A percentile compares a stretch with the other conserved stretches of the same genome.
Evolutionary conservation across 257 asterid species (phyloP).

Genomic region (Lycium ferocissimum): DNA sequence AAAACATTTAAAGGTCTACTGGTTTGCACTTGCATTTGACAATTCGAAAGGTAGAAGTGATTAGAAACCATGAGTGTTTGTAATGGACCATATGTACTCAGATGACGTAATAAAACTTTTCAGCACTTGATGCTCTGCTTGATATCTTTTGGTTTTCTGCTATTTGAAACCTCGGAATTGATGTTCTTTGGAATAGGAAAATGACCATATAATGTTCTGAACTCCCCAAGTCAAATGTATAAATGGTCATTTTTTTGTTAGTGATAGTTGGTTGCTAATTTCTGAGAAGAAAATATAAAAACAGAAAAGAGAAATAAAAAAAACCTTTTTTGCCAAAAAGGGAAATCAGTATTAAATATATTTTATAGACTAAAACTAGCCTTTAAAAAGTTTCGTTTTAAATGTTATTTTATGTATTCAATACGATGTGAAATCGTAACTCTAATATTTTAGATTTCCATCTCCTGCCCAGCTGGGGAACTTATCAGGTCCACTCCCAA

Average conservation of each 20-base stretch:
- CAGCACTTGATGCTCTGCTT: too few species aligned
- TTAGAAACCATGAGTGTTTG: too few species aligned
- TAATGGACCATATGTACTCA: too few species aligned
- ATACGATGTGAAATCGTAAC: neutral
- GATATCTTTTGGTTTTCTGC: too few species aligned
- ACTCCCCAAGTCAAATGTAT: too few species aligned
- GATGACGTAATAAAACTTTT: too few species aligned
- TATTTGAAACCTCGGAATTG: too few species aligned
- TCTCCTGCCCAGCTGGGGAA: conserved; percentile 93
- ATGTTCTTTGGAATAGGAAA: too few species aligned
- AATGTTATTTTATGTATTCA: neutral
- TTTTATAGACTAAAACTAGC: neutral
- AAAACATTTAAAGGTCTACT: neutral
- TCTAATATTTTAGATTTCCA: conserved; percentile 68
- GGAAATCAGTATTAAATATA: neutral
- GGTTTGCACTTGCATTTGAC: too few species aligned
- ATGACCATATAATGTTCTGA: neutral
- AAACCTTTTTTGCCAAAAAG: neutral
- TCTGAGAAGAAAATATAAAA: neutral
- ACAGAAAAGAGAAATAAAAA: neutral
- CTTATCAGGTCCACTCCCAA: conserved; percentile 92
- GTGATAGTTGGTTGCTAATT: neutral
- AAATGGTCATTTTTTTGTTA: neutral
- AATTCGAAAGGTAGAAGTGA: too few species aligned
- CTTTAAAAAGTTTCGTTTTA: neutral